Conservation (phyloP, 2,329 filamentous ascomycete species). For the Cryoendolithus antarcticus region DNA sequence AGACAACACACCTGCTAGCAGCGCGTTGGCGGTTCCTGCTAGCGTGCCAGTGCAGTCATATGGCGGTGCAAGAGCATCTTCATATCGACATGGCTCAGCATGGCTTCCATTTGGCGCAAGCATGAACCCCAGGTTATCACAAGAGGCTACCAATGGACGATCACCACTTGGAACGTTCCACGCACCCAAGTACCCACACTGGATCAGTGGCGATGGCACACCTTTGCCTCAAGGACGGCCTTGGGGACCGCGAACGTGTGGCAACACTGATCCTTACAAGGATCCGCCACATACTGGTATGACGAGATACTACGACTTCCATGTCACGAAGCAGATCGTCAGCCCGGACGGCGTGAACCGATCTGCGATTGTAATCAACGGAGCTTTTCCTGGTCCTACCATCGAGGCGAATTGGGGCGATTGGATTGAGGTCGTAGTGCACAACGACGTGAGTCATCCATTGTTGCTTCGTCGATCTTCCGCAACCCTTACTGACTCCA, state of each 20-base stretch:
- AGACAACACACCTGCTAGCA: slow-evolving; percentile 3
- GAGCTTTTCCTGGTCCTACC: slow-evolving; percentile 21
- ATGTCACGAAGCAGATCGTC: slow-evolving; percentile 17
- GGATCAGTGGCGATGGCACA: slow-evolving; percentile 8
- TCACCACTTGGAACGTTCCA: slow-evolving; percentile 15
- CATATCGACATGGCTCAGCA: slow-evolving; percentile 5
- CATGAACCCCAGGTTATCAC: slow-evolving; percentile 8
- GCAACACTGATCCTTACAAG: slow-evolving; percentile 18
- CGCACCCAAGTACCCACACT: slow-evolving; percentile 14
- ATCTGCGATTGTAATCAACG: slow-evolving; percentile 19
- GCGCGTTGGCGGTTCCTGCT: not conserved
- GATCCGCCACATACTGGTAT: slow-evolving; percentile 21
- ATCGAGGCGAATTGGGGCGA: slow-evolving; percentile 26
- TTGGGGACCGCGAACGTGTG: slow-evolving; percentile 15
- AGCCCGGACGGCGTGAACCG: slow-evolving; percentile 23
- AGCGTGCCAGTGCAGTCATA: not conserved
- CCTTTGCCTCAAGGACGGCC: slow-evolving; percentile 14
- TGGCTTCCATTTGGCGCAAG: slow-evolving; percentile 1
- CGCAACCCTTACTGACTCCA: too few species aligned
- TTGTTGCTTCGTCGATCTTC: too few species aligned
- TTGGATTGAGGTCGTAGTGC: slow-evolving; percentile 22
- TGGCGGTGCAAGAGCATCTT: slow-evolving; percentile 1
- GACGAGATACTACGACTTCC: slow-evolving; percentile 23
- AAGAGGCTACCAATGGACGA: slow-evolving; percentile 15
- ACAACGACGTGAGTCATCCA: too few species aligned